These are phyloP conservation scores for Deuterostichococcus epilithicus DNA, from an alignment of 139 green algal genomes.

Conservation along the genomic window DNA sequence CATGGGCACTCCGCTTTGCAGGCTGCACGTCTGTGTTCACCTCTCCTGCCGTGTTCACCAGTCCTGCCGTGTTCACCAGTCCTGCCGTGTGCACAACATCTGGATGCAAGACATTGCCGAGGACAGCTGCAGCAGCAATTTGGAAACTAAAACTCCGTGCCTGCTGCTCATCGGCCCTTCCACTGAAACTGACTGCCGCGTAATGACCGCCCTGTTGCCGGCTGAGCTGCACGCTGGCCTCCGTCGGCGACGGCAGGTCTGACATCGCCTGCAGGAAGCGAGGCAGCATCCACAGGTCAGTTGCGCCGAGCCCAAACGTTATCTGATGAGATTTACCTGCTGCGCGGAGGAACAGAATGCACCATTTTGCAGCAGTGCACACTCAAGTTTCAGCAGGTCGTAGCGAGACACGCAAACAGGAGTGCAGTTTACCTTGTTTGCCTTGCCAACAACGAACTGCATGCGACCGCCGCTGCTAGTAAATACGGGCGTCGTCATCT, in stretches of 20 bases:
- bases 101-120: background rate
- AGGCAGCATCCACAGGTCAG: background rate
- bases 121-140: too few species aligned
- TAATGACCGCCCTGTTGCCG: slow-evolving; percentile 20
- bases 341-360: background rate
- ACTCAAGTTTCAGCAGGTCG: background rate
- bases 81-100: too few species aligned
- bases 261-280: background rate
- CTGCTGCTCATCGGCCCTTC: background rate
- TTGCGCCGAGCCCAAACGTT: background rate
- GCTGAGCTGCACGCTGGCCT: background rate
- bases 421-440: slow-evolving; percentile 13
- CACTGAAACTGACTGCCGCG: slow-evolving; percentile 37
- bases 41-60: too few species aligned
- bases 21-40: too few species aligned
- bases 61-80: too few species aligned
- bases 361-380: background rate
- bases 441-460: slow-evolving; percentile 44
- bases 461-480: slow-evolving; percentile 24
- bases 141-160: background rate
- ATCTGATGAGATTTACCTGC: background rate
- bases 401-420: slow-evolving; percentile 5
- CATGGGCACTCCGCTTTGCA: background rate
- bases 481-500: slow-evolving; percentile 53
- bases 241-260: background rate